Conservation (phyloP, 441 rosid genomes). For the Gossypium davidsonii region DNA sequence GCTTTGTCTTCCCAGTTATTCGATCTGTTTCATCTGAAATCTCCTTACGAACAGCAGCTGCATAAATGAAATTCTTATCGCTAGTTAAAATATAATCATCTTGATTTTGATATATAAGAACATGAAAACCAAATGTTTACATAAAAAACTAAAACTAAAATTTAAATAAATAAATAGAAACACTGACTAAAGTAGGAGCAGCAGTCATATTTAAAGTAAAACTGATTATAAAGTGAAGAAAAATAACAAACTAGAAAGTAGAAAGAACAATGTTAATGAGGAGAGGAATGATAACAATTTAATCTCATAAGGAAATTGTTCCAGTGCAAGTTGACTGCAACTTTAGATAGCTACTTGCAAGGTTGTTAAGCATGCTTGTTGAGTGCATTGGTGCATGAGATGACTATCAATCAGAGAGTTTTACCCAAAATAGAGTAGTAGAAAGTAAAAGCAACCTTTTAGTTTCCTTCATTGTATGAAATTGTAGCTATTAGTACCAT, state of each 20-base stretch:
- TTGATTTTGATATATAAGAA: neutral
- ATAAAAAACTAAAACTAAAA: neutral
- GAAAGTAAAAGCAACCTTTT: neutral
- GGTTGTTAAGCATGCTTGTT: neutral
- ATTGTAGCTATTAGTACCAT: neutral
- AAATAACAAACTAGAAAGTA: neutral
- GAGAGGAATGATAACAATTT: slow-evolving; percentile 3
- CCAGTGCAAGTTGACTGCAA: neutral
- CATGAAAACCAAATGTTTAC: neutral
- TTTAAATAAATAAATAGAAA: no score
- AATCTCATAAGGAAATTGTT: slow-evolving; percentile 1
- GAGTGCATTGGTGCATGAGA: neutral
- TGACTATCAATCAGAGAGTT: neutral
- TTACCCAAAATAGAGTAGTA: neutral
- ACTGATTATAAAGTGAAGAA: neutral
- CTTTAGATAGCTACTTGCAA: neutral
- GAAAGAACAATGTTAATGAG: neutral
- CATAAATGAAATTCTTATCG: slow-evolving; percentile 19
- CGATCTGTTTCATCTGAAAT: slow-evolving; percentile 94
- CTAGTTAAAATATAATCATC: slow-evolving; percentile 3
- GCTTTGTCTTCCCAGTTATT: slow-evolving; percentile 82
- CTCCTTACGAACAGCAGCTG: slow-evolving; percentile 93
- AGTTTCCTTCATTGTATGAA: neutral
- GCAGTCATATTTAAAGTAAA: neutral
- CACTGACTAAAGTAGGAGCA: neutral